A percentile compares a stretch with the other conserved stretches of the same genome.
These are phyloP conservation scores for Solanum ossicruentum DNA, from an alignment of 257 asterid genomes.

Conservation along the genomic window DNA sequence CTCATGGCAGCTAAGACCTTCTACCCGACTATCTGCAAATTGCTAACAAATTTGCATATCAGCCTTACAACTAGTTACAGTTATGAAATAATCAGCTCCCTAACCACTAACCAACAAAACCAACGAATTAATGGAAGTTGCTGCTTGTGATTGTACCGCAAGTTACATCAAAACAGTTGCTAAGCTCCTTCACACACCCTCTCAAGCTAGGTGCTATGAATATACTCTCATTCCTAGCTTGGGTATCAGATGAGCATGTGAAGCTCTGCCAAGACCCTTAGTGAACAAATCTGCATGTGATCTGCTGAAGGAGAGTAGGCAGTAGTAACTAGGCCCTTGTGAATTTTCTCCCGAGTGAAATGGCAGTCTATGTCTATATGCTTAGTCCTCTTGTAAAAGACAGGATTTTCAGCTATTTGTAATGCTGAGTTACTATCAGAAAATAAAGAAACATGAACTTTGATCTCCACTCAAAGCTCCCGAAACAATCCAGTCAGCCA, in stretches of 20 bases:
- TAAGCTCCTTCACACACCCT: not conserved
- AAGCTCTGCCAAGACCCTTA: not conserved
- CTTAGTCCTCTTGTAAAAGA: not conserved
- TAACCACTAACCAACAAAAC: not conserved
- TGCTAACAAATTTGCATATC: not conserved
- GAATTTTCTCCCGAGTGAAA: not conserved
- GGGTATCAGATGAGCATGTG: not conserved
- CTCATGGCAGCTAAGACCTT: not conserved
- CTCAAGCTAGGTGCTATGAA: not conserved
- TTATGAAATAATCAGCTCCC: not conserved
- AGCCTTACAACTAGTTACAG: not conserved
- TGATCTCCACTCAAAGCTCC: not conserved
- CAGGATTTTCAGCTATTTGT: not conserved
- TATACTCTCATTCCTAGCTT: not conserved
- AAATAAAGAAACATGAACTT: not conserved
- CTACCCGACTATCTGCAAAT: not conserved
- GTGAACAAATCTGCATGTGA: not conserved
- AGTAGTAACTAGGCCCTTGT: not conserved
- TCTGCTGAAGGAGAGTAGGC: not conserved
- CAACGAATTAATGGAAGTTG: not conserved
- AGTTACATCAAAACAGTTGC: not conserved
- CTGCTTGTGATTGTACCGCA: not conserved
- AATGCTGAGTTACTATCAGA: not conserved
- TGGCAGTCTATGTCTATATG: not conserved
- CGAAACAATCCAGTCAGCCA: not conserved